These are phyloP conservation scores for Magnolia sinica DNA, from an alignment of 164 flowering plant genomes.

Conservation along the genomic window DNA sequence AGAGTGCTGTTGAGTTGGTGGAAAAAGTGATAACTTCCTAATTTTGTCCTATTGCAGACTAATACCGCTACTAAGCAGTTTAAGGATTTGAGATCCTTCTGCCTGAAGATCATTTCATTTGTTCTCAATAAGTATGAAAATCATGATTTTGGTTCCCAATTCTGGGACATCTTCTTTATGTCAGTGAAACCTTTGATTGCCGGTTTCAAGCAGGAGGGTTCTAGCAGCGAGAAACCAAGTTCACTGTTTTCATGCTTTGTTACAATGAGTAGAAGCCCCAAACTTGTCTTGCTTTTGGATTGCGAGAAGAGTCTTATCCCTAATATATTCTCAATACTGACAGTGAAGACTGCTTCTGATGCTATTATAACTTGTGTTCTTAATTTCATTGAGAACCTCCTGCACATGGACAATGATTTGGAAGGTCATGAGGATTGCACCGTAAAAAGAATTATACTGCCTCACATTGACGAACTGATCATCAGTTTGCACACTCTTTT, in stretches of 20 bases:
- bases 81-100: conserved; percentile 77
- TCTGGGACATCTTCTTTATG: conserved; percentile 78
- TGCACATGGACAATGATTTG: conserved; percentile 54
- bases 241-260: conserved; percentile 86
- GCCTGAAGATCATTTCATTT: conserved; percentile 64
- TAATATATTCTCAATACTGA: conserved; percentile 74
- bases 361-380: conserved; percentile 59
- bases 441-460: conserved; percentile 38
- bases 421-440: conserved; percentile 30
- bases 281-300: conserved; percentile 54
- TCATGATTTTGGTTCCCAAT: conserved; percentile 56
- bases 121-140: conserved; percentile 69
- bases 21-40: not conserved
- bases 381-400: conserved; percentile 68
- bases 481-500: conserved; percentile 57
- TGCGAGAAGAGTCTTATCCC: conserved; percentile 62
- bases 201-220: conserved; percentile 75
- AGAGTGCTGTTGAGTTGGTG: not conserved
- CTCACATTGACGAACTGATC: conserved; percentile 56
- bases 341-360: conserved; percentile 58
- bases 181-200: conserved; percentile 66
- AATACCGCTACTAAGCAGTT: conserved; percentile 46
- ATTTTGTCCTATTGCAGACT: conserved; percentile 38
- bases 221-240: conserved; percentile 89
- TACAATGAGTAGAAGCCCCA: conserved; percentile 75